A percentile compares a stretch with the other conserved stretches of the same genome.
phyloP scores from a whole-genome alignment of 139 green algal species.

The Coelastrella sp. region DNA sequence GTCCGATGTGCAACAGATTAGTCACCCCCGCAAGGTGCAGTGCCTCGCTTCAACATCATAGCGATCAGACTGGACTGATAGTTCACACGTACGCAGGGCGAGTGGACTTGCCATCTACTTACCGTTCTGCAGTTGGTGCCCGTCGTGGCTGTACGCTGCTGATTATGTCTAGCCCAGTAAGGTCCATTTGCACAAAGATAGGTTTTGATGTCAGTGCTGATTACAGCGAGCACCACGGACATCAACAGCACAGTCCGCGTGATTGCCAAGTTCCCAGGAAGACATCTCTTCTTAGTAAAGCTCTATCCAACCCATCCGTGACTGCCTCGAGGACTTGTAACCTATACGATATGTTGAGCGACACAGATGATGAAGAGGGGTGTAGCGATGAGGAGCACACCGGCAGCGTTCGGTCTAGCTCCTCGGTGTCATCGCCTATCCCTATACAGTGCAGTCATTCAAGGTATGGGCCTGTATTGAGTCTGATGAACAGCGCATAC shows the following conservation, averaged over 20 bases:
- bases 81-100: too few species aligned
- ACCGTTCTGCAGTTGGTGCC: background rate
- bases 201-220: background rate
- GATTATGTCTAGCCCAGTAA: background rate
- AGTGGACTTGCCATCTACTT: too few species aligned
- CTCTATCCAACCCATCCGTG: background rate
- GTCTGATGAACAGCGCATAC: too few species aligned
- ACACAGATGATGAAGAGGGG: background rate
- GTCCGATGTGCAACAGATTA: slow-evolving; percentile 4
- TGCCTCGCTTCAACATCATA: too few species aligned
- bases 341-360: background rate
- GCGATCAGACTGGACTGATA: too few species aligned
- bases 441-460: background rate
- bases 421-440: background rate
- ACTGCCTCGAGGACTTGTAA: background rate
- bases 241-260: background rate
- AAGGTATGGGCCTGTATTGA: too few species aligned
- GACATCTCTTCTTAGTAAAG: background rate
- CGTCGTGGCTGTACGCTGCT: background rate
- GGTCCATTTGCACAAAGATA: background rate
- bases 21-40: too few species aligned
- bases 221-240: background rate
- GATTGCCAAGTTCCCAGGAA: background rate
- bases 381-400: background rate
- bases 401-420: background rate